Evolutionary conservation across 371 early-diverging fungal species (phyloP), one percentile per base, ranked within the genome.

Genomic region (Catenaria anguillulae): DNA sequence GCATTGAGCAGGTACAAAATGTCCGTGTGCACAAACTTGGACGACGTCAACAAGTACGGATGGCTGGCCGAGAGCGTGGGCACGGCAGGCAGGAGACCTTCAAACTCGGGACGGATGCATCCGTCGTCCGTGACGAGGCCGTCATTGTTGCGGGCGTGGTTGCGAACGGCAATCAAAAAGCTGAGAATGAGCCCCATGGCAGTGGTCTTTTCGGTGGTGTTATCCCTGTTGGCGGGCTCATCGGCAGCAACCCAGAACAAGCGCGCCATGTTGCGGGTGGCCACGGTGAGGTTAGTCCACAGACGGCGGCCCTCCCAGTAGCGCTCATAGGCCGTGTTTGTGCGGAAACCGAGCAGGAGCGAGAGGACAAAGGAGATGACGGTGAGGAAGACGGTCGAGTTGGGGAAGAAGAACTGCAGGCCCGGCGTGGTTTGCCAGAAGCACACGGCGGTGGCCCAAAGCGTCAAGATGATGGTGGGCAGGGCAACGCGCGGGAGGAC

Each of bases 241-340:
- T 75, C 71, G 64, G 80, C 78, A 46, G 75, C 71, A 43, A 81
- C 73, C 84, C 84, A 85, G 24, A 85, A 68, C 26, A 80, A 60
- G 19, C 88, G 76, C 2, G 84, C 76, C 31, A 85, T 64, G 56
- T 83, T 83, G 23, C 83, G 74, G 35, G 74, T 71, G 55, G 75
- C 77, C 23, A 78, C 77, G 35, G 67, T 69, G 60, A 87, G 65
- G 17, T 73, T 71, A 43, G 79, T 15, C 58, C 58, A 58, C 42
- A 58, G 29, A 0, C 77, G 76, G 63, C 86, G 73, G n/a, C 84
- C 88, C 64, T 86, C 88, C 68, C 81, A 84, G 70, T 80, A 89
- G 23, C 89, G 74, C 37, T 84, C 85, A 68, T 88, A 88, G 4
- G 84, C 79, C 2, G 86, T 83, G 69, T 87, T 86, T 65, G 85